Evolutionary conservation across 345 rosid genomes (phyloP).

Genomic region (Acer negundo): DNA sequence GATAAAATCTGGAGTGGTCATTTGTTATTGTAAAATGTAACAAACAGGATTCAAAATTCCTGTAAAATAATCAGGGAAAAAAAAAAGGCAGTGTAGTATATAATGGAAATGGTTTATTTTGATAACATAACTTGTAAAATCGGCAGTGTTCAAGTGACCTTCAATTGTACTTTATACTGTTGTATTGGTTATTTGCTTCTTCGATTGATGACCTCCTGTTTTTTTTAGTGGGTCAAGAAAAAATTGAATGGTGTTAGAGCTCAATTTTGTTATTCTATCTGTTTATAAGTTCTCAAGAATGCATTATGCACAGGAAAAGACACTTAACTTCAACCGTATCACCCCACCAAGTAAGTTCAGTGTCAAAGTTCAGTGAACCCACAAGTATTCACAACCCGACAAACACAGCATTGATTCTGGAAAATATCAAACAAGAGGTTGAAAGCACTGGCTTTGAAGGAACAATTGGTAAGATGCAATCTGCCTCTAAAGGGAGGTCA

Average conservation of each 20-base stretch:
- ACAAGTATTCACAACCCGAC: constrained; percentile 81
- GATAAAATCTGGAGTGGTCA: not conserved
- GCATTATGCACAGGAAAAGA: constrained; percentile 59
- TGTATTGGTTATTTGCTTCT: not conserved
- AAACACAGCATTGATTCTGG: constrained; percentile 87
- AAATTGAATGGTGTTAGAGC: not conserved
- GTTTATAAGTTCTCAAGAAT: constrained; percentile 9
- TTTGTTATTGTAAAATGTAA: not conserved
- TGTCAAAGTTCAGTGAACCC: constrained; percentile 57
- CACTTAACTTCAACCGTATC: constrained; percentile 57
- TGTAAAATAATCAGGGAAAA: too few species aligned
- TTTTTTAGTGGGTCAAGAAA: not conserved
- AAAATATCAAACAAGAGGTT: constrained; percentile 89
- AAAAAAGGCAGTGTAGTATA: too few species aligned
- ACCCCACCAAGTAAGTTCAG: constrained; percentile 48
- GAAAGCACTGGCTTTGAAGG: constrained; percentile 53
- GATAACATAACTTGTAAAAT: not conserved
- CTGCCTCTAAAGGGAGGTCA: constrained; percentile 55
- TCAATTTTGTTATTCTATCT: not conserved
- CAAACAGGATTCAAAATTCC: not conserved
- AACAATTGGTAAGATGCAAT: constrained; percentile 39
- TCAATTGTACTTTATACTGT: not conserved
- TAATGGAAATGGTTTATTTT: not conserved
- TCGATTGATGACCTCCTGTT: not conserved
- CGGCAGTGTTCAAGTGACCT: not conserved